Evolutionary conservation across 2,329 filamentous ascomycete species (phyloP).

Genomic region (Phaeoacremonium minimum): DNA sequence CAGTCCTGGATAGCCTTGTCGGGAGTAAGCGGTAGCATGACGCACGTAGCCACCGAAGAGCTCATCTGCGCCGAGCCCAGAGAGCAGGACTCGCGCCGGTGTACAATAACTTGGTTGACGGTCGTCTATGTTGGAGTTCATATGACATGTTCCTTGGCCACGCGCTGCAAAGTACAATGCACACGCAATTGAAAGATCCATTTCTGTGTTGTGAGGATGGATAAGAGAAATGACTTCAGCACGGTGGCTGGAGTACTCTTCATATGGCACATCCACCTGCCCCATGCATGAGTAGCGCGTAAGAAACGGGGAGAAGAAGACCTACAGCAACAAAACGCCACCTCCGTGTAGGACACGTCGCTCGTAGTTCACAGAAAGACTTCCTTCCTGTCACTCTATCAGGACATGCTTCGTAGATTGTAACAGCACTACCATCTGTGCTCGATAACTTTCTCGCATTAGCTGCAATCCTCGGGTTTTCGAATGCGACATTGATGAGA

Average conservation of each 20-base stretch:
- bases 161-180: slow-evolving; percentile 94
- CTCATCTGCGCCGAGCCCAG: slow-evolving; percentile 92
- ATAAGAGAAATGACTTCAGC: slow-evolving; percentile 71
- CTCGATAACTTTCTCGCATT: slow-evolving; percentile 25
- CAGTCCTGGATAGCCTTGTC: slow-evolving; percentile 65
- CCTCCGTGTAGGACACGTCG: slow-evolving; percentile 61
- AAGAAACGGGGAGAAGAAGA: slow-evolving; percentile 4
- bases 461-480: slow-evolving; percentile 75
- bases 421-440: slow-evolving; percentile 14
- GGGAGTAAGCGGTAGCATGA: slow-evolving; percentile 71
- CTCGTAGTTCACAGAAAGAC: slow-evolving; percentile 70
- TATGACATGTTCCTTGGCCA: slow-evolving; percentile 53
- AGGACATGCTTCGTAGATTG: slow-evolving; percentile 76
- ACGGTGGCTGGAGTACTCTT: slow-evolving; percentile 67
- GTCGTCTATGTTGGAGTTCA: slow-evolving; percentile 12
- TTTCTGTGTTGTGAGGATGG: slow-evolving; percentile 92
- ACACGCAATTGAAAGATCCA: slow-evolving; percentile 92
- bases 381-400: slow-evolving; percentile 83
- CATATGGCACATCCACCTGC: slow-evolving; percentile 76
- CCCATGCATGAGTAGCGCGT: slow-evolving; percentile 3
- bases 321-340: slow-evolving; percentile 80
- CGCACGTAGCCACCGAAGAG: slow-evolving; percentile 91
- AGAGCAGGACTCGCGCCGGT: slow-evolving; percentile 77
- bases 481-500: slow-evolving; percentile 92
- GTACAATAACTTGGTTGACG: slow-evolving; percentile 50